Evolutionary conservation across 345 rosid species (phyloP).

Genomic region (Citrus trifoliata): DNA sequence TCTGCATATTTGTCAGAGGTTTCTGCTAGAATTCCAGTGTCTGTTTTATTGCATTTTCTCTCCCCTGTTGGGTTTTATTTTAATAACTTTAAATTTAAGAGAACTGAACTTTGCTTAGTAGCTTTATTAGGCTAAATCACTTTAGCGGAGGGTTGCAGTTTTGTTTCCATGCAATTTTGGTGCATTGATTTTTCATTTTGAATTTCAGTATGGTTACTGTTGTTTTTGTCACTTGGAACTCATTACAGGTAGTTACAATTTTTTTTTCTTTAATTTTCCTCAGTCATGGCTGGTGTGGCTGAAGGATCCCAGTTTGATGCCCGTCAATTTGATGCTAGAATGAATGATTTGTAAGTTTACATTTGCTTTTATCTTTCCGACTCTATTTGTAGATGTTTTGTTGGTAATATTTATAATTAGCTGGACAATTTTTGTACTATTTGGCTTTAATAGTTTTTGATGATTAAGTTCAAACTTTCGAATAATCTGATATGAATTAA

Average conservation of each 20-base stretch:
- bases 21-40: not conserved
- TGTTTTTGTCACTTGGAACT: not conserved
- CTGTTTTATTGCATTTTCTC: not conserved
- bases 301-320: conserved; percentile 51
- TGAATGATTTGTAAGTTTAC: conserved; percentile 42
- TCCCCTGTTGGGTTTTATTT: not conserved
- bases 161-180: not conserved
- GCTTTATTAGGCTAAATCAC: not conserved
- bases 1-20: not conserved
- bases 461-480: not conserved
- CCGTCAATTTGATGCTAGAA: conserved; percentile 42
- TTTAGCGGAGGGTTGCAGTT: not conserved
- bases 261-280: conserved; percentile 3
- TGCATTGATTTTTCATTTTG: not conserved
- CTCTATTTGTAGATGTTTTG: not conserved
- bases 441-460: not conserved
- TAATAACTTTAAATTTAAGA: not conserved
- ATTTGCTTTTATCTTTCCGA: not conserved
- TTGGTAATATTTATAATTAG: not conserved
- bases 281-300: conserved; percentile 41
- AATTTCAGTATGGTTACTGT: not conserved
- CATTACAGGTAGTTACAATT: not conserved
- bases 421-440: not conserved
- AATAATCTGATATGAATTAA: conserved; percentile 2
- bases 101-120: not conserved